Base-by-base conservation (phyloP, 495 filamentous ascomycete species). In the Peziza echinospora region DNA sequence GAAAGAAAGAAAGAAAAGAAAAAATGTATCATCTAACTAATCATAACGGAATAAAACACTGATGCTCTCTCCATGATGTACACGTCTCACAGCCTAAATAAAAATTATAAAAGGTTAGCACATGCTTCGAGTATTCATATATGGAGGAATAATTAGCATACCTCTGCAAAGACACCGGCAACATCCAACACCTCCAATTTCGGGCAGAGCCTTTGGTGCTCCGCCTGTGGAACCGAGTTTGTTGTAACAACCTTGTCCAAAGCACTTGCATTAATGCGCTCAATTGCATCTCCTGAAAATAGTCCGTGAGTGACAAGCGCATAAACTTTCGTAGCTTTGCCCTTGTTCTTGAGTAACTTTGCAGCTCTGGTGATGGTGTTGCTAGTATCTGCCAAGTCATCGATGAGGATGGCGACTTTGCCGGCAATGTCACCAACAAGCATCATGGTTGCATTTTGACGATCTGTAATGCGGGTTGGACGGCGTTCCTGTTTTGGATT, bases 361-460 rank as follows among this genome's bases (percentile, higher is more conserved):
- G 89, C 91, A 17, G 89, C 89, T 26, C 89, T 72, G 1, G 87
- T 94, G 55, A 97, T 92, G 7, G 89, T 97, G 62, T 93, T 94
- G 34, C 78, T 86, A 5, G 89, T 97, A 54, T 97, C 89, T 19
- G 80, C 85, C 51, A 97, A 71, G 58, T 97, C 89, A 61, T 97
- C 89, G 51, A 97, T 73, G 41, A 97, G 66, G 56, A 97, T 92
- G 39, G 84, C 76, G 43, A 80, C 80, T 49, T 82, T 78, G 41
- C 76, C 71, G 13, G 71, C 67, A 21, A 97, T 83, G 57, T 92
- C 75, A 45, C 89, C 89, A 6, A 97, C 91, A 21, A 97, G 72
- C 81, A 96, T 93, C 89, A 97, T 96, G 25, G 83, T 83, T 13
- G 89, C 87, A 63, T 94, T 93, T 63, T 93, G 89, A 34, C 84